These are phyloP conservation scores for Vicia faba DNA, from an alignment of 306 rosid species.

Conservation along the genomic window DNA sequence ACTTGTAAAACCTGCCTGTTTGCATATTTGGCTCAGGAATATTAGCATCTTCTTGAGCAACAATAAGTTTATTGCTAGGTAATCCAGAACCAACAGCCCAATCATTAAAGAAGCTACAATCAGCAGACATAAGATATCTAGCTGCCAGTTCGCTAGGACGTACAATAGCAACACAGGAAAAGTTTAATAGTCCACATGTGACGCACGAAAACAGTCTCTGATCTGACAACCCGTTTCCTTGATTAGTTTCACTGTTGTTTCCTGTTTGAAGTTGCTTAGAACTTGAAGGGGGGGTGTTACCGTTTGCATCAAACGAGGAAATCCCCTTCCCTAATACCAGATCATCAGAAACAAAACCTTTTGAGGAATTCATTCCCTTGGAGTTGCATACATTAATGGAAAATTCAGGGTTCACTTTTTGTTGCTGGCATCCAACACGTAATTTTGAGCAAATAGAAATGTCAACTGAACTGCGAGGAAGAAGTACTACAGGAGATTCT, in stretches of 20 bases:
- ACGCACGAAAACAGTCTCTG: conserved; percentile 95
- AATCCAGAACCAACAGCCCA: conserved; percentile 76
- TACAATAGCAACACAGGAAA: conserved; percentile 89
- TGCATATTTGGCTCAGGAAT: conserved; percentile 42
- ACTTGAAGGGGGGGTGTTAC: conserved; percentile 47
- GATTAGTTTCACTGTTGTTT: conserved; percentile 46
- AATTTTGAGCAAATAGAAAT: conserved; percentile 76
- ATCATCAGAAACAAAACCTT: conserved; percentile 71
- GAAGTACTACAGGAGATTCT: conserved; percentile 77
- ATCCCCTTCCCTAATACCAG: conserved; percentile 49
- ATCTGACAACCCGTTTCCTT: conserved; percentile 70
- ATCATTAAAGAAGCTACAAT: conserved; percentile 84
- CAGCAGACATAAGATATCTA: conserved; percentile 89
- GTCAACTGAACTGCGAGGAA: conserved; percentile 82
- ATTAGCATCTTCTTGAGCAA: conserved; percentile 46
- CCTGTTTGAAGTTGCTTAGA: conserved; percentile 46
- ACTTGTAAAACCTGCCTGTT: conserved; percentile 57
- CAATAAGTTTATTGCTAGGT: conserved; percentile 45
- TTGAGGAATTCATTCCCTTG: conserved; percentile 57
- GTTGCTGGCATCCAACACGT: conserved; percentile 67
- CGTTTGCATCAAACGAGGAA: conserved; percentile 50
- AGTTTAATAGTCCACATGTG: conserved; percentile 92
- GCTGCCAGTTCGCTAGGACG: conserved; percentile 90
- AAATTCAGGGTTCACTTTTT: conserved; percentile 52
- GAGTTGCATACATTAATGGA: conserved; percentile 54